phyloP scores from a whole-genome alignment of 2,329 filamentous ascomycete species.

The Metarhizium robertsii region DNA sequence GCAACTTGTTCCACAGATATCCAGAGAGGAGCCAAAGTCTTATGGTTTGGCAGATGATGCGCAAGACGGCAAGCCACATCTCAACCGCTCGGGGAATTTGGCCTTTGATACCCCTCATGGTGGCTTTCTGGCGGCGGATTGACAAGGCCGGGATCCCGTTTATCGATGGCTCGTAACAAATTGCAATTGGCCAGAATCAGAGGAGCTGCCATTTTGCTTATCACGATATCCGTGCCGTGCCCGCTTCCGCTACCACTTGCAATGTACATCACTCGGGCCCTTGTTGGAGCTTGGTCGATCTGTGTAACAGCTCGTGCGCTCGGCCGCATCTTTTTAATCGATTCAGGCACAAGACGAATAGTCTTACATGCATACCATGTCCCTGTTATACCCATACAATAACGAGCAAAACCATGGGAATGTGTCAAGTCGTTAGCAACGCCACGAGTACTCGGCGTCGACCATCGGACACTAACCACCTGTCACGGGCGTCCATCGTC shows the following conservation, averaged over 20 bases:
- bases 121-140: not conserved
- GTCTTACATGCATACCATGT: not conserved
- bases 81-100: not conserved
- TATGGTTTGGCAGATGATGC: constrained; percentile 1
- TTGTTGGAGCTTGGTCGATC: not conserved
- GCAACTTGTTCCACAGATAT: not conserved
- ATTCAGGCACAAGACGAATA: too few relatives aligned
- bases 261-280: not conserved
- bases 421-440: not conserved
- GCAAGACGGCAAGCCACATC: constrained; percentile 1
- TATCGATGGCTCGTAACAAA: not conserved
- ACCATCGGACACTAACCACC: not conserved
- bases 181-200: not conserved
- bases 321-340: not conserved
- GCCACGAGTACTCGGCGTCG: not conserved
- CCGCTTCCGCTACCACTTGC: not conserved
- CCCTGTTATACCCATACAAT: not conserved
- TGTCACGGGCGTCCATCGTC: not conserved
- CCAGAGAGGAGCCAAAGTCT: not conserved
- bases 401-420: not conserved
- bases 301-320: too few relatives aligned
- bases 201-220: not conserved
- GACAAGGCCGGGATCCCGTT: not conserved
- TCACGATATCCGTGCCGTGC: not conserved
- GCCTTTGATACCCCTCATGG: not conserved